Base-by-base conservation (phyloP, 306 rosid species). In the Cucumis cinereus region DNA sequence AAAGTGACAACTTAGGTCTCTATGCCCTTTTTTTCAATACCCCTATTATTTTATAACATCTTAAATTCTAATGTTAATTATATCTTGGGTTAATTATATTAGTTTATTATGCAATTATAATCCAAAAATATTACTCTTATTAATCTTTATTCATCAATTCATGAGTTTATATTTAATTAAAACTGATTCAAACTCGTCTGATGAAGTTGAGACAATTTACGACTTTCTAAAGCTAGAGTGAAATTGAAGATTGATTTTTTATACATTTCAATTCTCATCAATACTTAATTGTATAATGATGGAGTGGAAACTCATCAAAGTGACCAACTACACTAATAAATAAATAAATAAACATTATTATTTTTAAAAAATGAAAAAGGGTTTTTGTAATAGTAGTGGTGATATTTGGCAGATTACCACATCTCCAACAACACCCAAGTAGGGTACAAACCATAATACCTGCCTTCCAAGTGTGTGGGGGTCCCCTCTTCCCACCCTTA, bases 361-460 rank as follows among this genome's bases (percentile, higher is more conserved):
- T 2, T 30, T 28, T 30, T 30, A 2, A 30, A 30, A 30, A 30
- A 30, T 30, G 35, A 30, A 30, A 30, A 45, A 6, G 2, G 7
- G 26, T n/a, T 40, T 40, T 19, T 20, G 19, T 7, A 67, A 41
- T 23, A 67, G 35, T 23, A 67, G 35, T n/a, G 53, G 53, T 38
- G 33, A 41, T n/a, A 67, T 64, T 67, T 67, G 74, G 74, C 15
- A 67, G n/a, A 67, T 67, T 41, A 20, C 54, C 54, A 36, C 22
- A 24, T 13, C 47, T 13, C 19, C 38, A 69, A 69, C 38, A 45
- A 23, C 75, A 69, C 36, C 55, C 57, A 24, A 2, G 75, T 45
- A 69, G 75, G 40, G 57, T 69, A 69, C 75, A 69, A 69, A 69
- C 75, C 57, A 69, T 69, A 69, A 69, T 69, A 69, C 75, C 75